A percentile compares a stretch with the other conserved stretches of the same genome.
Evolutionary conservation across 2,329 filamentous ascomycete genomes (phyloP).

Genomic region (Fusarium nelsonii): DNA sequence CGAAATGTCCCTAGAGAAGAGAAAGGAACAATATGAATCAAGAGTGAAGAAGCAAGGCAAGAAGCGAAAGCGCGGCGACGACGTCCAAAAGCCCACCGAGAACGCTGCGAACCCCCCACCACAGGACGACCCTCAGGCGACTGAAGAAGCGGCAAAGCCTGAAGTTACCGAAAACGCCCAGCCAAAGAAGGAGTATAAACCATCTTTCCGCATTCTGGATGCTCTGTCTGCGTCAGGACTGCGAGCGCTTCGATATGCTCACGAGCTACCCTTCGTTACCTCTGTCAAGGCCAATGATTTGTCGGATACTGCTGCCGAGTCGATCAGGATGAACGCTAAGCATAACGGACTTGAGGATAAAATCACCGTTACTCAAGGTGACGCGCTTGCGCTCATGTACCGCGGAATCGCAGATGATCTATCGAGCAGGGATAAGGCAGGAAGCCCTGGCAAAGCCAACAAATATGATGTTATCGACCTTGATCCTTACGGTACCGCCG

Average conservation of each 20-base stretch:
- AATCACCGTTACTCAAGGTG: constrained; percentile 80
- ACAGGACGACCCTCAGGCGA: constrained; percentile 23
- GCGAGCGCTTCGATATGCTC: constrained; percentile 88
- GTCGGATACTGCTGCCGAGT: constrained; percentile 78
- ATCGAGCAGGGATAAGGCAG: constrained; percentile 56
- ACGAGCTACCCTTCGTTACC: constrained; percentile 88
- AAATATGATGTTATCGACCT: constrained; percentile 95
- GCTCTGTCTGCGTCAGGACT: constrained; percentile 94
- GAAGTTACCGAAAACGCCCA: constrained; percentile 34
- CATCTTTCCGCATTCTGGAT: constrained; percentile 86
- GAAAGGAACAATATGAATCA: constrained; percentile 58
- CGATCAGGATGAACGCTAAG: constrained; percentile 85
- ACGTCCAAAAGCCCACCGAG: constrained; percentile 47
- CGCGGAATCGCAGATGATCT: constrained; percentile 69
- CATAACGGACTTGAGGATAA: constrained; percentile 82
- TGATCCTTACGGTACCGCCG: constrained; percentile 94
- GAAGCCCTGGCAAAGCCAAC: constrained; percentile 56
- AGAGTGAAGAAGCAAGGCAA: constrained; percentile 56
- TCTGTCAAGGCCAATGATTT: constrained; percentile 91
- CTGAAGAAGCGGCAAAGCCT: constrained; percentile 29
- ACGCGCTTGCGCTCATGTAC: constrained; percentile 95
- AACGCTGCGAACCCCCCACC: constrained; percentile 17
- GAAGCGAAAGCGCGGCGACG: constrained; percentile 62
- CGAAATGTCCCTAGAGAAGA: constrained; percentile 69
- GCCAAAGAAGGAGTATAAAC: constrained; percentile 50